Evolutionary conservation across 176 grass and related monocot genomes (phyloP).

Genomic region (Oryza coarctata): DNA sequence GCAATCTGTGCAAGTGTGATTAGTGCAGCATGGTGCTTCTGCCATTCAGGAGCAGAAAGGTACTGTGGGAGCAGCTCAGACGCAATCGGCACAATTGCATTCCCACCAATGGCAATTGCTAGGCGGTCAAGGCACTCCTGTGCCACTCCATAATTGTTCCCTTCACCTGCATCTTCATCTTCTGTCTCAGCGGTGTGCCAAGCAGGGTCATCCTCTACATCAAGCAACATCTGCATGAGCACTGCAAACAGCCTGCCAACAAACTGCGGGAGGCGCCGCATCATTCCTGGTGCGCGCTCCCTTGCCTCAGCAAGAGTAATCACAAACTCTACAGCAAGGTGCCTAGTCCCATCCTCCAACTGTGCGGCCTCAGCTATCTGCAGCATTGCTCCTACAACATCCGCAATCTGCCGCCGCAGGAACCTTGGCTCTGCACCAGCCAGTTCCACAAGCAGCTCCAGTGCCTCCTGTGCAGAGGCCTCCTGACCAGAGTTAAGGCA

Average conservation of each 20-base stretch:
- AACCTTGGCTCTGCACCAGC: slow-evolving; percentile 86
- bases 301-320: slow-evolving; percentile 91
- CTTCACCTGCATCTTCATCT: slow-evolving; percentile 88
- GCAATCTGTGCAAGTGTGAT: slow-evolving; percentile 97
- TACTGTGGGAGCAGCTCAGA: slow-evolving; percentile 81
- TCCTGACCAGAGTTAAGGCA: slow-evolving; percentile 87
- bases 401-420: slow-evolving; percentile 75
- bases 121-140: slow-evolving; percentile 97
- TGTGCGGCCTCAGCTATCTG: slow-evolving; percentile 72
- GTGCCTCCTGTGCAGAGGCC: slow-evolving; percentile 84
- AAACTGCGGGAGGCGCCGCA: slow-evolving; percentile 89
- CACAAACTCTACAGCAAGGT: slow-evolving; percentile 88
- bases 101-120: slow-evolving; percentile 87
- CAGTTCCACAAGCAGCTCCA: slow-evolving; percentile 91
- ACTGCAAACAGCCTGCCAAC: slow-evolving; percentile 88
- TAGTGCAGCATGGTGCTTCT: slow-evolving; percentile 96
- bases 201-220: slow-evolving; percentile 87
- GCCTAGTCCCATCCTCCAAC: slow-evolving; percentile 84
- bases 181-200: slow-evolving; percentile 87
- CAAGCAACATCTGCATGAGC: slow-evolving; percentile 97
- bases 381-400: slow-evolving; percentile 92
- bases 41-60: slow-evolving; percentile 83
- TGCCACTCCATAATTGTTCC: slow-evolving; percentile 84
- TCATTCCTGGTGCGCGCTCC: slow-evolving; percentile 95
- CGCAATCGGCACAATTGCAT: slow-evolving; percentile 83